Conservation (phyloP, 2,329 filamentous ascomycete genomes). For the Tolypocladium nubicola region DNA sequence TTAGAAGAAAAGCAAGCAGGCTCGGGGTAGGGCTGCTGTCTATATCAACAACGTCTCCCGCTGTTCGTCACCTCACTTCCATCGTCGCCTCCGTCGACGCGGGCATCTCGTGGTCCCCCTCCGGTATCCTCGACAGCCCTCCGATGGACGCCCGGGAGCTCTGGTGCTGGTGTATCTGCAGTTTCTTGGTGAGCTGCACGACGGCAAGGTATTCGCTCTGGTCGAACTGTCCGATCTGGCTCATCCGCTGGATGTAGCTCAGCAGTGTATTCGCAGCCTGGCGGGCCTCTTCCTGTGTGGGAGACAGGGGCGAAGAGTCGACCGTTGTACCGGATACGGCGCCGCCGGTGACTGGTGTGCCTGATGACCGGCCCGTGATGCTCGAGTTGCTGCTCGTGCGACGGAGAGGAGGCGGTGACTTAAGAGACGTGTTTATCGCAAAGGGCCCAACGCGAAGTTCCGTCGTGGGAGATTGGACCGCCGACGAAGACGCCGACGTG, state of each 20-base stretch:
- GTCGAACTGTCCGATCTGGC: conserved; percentile 56
- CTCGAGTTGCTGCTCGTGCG: conserved; percentile 24
- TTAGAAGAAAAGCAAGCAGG: background rate
- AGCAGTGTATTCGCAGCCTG: conserved; percentile 73
- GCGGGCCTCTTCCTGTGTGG: conserved; percentile 77
- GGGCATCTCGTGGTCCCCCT: conserved; percentile 43
- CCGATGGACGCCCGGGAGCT: conserved; percentile 26
- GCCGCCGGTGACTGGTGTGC: conserved; percentile 8
- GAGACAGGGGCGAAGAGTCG: conserved; percentile 51
- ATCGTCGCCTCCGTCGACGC: conserved; percentile 15
- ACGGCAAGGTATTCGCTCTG: conserved; percentile 69
- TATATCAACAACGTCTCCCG: background rate
- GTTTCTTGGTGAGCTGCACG: conserved; percentile 74
- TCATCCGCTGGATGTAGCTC: conserved; percentile 66
- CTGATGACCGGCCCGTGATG: conserved; percentile 16
- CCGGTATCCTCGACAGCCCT: conserved; percentile 43
- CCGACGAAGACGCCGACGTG: conserved; percentile 38
- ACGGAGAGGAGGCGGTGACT: conserved; percentile 23
- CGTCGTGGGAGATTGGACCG: conserved; percentile 39
- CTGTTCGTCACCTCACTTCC: conserved; percentile 15
- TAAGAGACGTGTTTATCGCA: conserved; percentile 32
- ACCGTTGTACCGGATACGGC: conserved; percentile 20
- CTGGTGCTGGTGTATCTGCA: conserved; percentile 54
- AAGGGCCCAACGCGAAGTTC: conserved; percentile 32
- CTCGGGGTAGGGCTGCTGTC: conserved; percentile 1